These are phyloP conservation scores for Spathaspora boniae DNA, from an alignment of 805 yeast genomes.

Conservation along the genomic window DNA sequence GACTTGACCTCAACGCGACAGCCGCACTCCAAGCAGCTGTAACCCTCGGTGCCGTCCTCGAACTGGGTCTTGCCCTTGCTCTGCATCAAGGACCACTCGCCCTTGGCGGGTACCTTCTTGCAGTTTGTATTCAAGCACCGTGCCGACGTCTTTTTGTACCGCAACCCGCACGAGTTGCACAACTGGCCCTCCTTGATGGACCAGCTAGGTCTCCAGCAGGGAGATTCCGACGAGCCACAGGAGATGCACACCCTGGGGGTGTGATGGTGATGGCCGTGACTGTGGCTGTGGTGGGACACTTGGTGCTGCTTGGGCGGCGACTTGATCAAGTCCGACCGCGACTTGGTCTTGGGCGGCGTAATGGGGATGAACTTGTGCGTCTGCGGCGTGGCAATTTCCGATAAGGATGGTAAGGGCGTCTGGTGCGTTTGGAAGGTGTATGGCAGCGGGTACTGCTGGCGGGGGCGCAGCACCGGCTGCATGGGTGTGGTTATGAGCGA, in stretches of 20 bases:
- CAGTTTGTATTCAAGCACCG: constrained; percentile 76
- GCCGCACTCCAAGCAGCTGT: constrained; percentile 42
- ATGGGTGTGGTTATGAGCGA: constrained; percentile 5
- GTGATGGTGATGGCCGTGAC: constrained; percentile 13
- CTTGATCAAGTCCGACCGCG: constrained; percentile 27
- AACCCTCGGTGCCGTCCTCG: constrained; percentile 38
- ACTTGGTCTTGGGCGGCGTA: constrained; percentile 37
- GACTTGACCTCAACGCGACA: constrained; percentile 38
- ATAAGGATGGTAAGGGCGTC: constrained; percentile 10
- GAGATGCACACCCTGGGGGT: constrained; percentile 71
- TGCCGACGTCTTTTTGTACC: constrained; percentile 92
- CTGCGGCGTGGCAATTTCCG: constrained; percentile 6
- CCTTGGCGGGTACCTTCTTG: constrained; percentile 90
- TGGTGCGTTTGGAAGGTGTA: constrained; percentile 5
- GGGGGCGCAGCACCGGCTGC: constrained; percentile 1
- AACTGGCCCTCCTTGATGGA: constrained; percentile 85
- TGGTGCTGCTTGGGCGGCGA: constrained; percentile 28
- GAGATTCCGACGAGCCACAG: constrained; percentile 86
- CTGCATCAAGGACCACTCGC: constrained; percentile 90
- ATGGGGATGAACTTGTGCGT: constrained; percentile 35
- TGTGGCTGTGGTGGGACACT: constrained; percentile 1
- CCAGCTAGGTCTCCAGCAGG: constrained; percentile 99
- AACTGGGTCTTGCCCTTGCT: constrained; percentile 51
- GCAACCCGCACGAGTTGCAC: constrained; percentile 92
- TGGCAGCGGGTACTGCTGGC: constrained; percentile 2